phyloP scores from a whole-genome alignment of 208 protist species.

The Trypanosoma melophagium region DNA sequence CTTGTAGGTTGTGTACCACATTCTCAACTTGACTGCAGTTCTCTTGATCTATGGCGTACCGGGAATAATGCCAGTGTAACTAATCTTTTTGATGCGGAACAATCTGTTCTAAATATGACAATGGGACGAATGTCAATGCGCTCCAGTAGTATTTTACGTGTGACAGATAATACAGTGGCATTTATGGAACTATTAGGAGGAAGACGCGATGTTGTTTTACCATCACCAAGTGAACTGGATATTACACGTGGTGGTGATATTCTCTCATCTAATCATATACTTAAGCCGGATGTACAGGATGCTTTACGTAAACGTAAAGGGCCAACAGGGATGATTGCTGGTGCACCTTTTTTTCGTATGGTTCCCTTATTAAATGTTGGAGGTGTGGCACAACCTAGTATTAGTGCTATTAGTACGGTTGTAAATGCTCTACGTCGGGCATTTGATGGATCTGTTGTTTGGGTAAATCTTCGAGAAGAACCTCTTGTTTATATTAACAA shows the following conservation, averaged over 20 bases:
- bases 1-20: too few relatives aligned
- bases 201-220: conserved; percentile 59
- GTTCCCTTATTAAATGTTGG: conserved; percentile 85
- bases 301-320: conserved; percentile 59
- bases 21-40: too few relatives aligned
- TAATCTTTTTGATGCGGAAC: neutral
- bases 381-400: conserved; percentile 77
- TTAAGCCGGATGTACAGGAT: conserved; percentile 79
- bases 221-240: conserved; percentile 61
- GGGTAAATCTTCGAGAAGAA: conserved; percentile 89
- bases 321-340: conserved; percentile 74
- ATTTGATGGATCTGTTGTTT: conserved; percentile 65
- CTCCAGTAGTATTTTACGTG: conserved; percentile 50
- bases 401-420: conserved; percentile 70
- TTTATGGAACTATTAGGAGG: conserved; percentile 77
- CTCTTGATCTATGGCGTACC: neutral
- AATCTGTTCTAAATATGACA: conserved; percentile 34
- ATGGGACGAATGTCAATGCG: conserved; percentile 60
- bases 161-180: conserved; percentile 59
- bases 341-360: conserved; percentile 84
- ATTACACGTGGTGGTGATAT: conserved; percentile 71
- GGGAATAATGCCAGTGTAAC: neutral
- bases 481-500: conserved; percentile 89
- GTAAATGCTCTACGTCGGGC: conserved; percentile 76
- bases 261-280: conserved; percentile 74